These are phyloP conservation scores for Protostelium mycophagum DNA, from an alignment of 78 protist species.

Conservation along the genomic window DNA sequence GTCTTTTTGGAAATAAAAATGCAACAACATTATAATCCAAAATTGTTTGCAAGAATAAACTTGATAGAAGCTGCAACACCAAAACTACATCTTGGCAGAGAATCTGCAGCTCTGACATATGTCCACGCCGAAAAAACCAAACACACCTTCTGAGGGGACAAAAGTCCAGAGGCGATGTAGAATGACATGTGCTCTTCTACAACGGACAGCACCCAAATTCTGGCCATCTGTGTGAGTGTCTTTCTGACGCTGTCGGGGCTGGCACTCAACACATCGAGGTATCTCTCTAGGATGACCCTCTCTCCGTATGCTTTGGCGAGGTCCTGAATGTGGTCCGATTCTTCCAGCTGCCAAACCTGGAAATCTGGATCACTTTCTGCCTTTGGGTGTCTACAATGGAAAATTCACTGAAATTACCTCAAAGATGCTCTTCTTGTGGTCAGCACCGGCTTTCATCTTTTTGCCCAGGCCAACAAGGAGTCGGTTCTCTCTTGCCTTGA, in stretches of 20 bases:
- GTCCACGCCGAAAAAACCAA: no score
- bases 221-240: slow-evolving; percentile 6
- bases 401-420: no score
- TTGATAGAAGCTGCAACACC: no score
- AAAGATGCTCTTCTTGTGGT: not conserved
- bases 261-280: slow-evolving; percentile 33
- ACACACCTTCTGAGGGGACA: not conserved
- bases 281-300: slow-evolving; percentile 48
- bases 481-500: not conserved
- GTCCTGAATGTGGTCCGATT: slow-evolving; percentile 20
- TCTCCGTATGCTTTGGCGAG: slow-evolving; percentile 43
- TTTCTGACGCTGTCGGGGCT: slow-evolving; percentile 11
- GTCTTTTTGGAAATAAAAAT: no score
- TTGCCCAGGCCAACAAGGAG: not conserved
- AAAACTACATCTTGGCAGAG: no score
- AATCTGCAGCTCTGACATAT: no score
- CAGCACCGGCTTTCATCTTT: not conserved
- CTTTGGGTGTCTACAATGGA: no score
- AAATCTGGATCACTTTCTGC: no score
- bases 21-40: no score
- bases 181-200: not conserved
- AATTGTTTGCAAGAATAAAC: no score
- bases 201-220: not conserved
- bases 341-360: not conserved
- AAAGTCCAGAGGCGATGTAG: not conserved